Evolutionary conservation across 768 basidiomycete genomes (phyloP).

Genomic region (Lactarius akahatsu): DNA sequence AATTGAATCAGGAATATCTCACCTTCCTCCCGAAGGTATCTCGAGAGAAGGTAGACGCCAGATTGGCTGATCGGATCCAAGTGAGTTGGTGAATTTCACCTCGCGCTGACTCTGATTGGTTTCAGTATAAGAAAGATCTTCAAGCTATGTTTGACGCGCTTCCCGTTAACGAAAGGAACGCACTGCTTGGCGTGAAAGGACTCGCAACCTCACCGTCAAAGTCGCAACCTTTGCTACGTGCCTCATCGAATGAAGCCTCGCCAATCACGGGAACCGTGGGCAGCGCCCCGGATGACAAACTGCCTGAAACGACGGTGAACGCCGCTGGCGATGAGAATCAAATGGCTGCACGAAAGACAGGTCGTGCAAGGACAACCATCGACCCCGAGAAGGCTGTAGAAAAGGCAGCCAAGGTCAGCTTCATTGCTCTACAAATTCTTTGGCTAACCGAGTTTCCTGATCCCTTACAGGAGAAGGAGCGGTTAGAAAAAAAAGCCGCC

Average conservation of each 20-base stretch:
- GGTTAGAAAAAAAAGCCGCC: slow-evolving; percentile 62
- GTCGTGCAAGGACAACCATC: slow-evolving; percentile 49
- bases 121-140: slow-evolving; percentile 60
- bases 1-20: slow-evolving; percentile 58
- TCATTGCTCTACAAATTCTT: slow-evolving; percentile 4
- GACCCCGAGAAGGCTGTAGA: slow-evolving; percentile 62
- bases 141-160: slow-evolving; percentile 55
- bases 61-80: slow-evolving; percentile 64
- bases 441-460: background rate
- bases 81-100: slow-evolving; percentile 39
- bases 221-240: slow-evolving; percentile 10
- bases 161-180: slow-evolving; percentile 53
- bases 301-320: slow-evolving; percentile 35
- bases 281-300: slow-evolving; percentile 7
- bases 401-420: slow-evolving; percentile 54
- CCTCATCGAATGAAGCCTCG: slow-evolving; percentile 22
- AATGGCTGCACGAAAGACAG: slow-evolving; percentile 32
- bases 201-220: slow-evolving; percentile 40
- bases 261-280: background rate
- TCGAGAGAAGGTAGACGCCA: slow-evolving; percentile 57
- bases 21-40: slow-evolving; percentile 69
- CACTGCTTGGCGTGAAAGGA: slow-evolving; percentile 46
- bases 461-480: slow-evolving; percentile 61
- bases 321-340: slow-evolving; percentile 40
- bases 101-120: background rate